A percentile compares a stretch with the other conserved stretches of the same genome.
Evolutionary conservation across 179 eudicot genomes (phyloP).

Genomic region (Amaranthus tricolor): DNA sequence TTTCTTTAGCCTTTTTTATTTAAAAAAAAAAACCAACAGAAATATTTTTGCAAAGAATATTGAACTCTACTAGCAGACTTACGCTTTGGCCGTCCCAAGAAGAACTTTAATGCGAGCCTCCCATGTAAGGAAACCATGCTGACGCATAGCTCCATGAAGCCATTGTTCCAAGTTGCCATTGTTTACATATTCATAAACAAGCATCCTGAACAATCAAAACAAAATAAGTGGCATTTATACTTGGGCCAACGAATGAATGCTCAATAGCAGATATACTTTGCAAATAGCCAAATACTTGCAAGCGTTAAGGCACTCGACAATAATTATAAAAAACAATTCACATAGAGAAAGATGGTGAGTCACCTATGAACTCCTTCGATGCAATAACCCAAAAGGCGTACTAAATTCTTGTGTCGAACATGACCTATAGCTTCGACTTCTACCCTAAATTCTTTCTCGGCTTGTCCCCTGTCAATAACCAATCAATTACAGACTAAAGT

Average conservation of each 20-base stretch:
- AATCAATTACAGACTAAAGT: constrained; percentile 11
- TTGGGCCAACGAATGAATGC: constrained; percentile 7
- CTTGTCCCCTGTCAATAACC: constrained; percentile 65
- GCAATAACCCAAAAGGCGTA: constrained; percentile 94
- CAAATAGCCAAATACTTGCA: not conserved
- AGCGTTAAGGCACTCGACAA: not conserved
- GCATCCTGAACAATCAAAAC: constrained; percentile 49
- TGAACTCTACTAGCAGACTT: constrained; percentile 32
- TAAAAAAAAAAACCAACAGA: not conserved
- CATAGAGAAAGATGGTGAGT: constrained; percentile 16
- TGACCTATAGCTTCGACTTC: constrained; percentile 98
- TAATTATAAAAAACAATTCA: not conserved
- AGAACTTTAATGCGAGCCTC: constrained; percentile 94
- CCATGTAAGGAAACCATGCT: constrained; percentile 76
- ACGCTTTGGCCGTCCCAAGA: constrained; percentile 90
- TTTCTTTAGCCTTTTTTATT: not conserved
- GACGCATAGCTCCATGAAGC: constrained; percentile 91
- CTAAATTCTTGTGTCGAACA: constrained; percentile 93
- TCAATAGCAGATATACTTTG: constrained; percentile 6
- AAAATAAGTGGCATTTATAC: not conserved
- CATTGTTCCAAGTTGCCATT: constrained; percentile 95
- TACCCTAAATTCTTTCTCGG: constrained; percentile 94
- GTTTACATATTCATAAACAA: constrained; percentile 87
- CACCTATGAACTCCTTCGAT: constrained; percentile 94
- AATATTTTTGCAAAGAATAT: constrained; percentile 1